These are phyloP conservation scores for Hypoxylon sp. DNA, from an alignment of 2,329 filamentous ascomycete genomes.

Conservation along the genomic window DNA sequence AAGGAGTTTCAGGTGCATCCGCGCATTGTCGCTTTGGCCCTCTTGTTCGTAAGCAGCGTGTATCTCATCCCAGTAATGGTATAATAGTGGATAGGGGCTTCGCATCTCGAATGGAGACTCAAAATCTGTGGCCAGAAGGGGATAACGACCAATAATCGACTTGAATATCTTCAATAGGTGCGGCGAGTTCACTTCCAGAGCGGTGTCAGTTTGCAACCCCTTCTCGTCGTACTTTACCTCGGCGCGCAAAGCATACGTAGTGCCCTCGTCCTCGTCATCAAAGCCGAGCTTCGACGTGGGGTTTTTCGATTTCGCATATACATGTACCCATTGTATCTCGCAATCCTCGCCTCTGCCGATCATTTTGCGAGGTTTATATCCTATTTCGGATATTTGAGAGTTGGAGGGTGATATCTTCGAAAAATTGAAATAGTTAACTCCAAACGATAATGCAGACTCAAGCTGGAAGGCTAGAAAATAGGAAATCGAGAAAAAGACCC, in stretches of 20 bases:
- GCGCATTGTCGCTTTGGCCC: conserved; percentile 18
- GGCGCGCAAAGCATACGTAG: background rate
- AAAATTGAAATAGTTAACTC: background rate
- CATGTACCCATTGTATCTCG: conserved; percentile 3
- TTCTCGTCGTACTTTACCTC: conserved; percentile 3
- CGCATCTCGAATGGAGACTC: conserved; percentile 41
- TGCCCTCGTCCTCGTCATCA: background rate
- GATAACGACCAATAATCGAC: conserved; percentile 36
- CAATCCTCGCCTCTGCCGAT: background rate
- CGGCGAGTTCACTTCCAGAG: conserved; percentile 40
- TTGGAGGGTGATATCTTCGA: background rate
- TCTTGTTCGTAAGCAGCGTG: conserved; percentile 29
- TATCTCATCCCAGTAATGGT: conserved; percentile 44
- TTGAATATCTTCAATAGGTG: conserved; percentile 37
- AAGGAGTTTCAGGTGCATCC: conserved; percentile 44
- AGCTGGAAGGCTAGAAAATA: background rate
- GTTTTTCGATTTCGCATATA: background rate
- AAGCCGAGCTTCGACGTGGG: background rate
- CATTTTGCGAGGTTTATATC: background rate
- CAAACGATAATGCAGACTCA: background rate
- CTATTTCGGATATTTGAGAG: background rate
- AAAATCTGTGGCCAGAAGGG: conserved; percentile 39
- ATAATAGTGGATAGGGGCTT: conserved; percentile 5
- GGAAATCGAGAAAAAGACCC: background rate
- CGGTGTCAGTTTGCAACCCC: background rate